These are phyloP conservation scores for Penicillium roqueforti DNA, from an alignment of 495 filamentous ascomycete species.

Conservation along the genomic window DNA sequence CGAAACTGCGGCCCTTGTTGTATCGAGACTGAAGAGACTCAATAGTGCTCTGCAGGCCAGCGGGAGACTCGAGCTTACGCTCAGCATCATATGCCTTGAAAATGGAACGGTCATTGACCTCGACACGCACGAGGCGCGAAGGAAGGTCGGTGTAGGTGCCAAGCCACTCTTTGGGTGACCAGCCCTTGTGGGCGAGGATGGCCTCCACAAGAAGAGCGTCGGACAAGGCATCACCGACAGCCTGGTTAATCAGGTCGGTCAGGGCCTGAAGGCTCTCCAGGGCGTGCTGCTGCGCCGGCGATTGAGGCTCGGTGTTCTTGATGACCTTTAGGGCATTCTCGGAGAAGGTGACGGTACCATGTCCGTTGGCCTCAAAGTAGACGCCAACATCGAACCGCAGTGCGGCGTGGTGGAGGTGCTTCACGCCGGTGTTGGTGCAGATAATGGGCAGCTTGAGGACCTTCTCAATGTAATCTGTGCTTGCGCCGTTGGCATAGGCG, in stretches of 20 bases:
- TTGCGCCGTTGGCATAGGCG: conserved; percentile 95
- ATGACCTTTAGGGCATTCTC: conserved; percentile 72
- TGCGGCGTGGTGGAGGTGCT: conserved; percentile 94
- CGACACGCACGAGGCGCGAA: conserved; percentile 88
- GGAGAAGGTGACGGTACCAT: conserved; percentile 95
- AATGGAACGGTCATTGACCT: conserved; percentile 78
- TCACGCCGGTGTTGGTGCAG: conserved; percentile 93
- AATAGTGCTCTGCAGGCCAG: conserved; percentile 75
- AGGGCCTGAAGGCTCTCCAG: conserved; percentile 78
- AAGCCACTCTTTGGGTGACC: conserved; percentile 88
- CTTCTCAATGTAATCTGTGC: conserved; percentile 84
- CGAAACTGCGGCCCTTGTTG: conserved; percentile 85
- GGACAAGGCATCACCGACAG: conserved; percentile 91
- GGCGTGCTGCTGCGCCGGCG: conserved; percentile 81
- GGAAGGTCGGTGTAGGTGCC: conserved; percentile 92
- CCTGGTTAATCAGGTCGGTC: conserved; percentile 91
- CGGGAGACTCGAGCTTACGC: conserved; percentile 74
- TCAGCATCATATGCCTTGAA: conserved; percentile 92
- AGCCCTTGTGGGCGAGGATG: conserved; percentile 91
- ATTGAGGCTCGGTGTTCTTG: conserved; percentile 73
- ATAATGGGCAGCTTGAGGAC: conserved; percentile 84
- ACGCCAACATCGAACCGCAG: conserved; percentile 88
- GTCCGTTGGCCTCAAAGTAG: conserved; percentile 98
- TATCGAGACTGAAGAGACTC: conserved; percentile 85
- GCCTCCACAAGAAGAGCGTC: conserved; percentile 96